These are phyloP conservation scores for Dothiorella sarmentorum DNA, from an alignment of 2,329 filamentous ascomycete genomes.

Conservation along the genomic window DNA sequence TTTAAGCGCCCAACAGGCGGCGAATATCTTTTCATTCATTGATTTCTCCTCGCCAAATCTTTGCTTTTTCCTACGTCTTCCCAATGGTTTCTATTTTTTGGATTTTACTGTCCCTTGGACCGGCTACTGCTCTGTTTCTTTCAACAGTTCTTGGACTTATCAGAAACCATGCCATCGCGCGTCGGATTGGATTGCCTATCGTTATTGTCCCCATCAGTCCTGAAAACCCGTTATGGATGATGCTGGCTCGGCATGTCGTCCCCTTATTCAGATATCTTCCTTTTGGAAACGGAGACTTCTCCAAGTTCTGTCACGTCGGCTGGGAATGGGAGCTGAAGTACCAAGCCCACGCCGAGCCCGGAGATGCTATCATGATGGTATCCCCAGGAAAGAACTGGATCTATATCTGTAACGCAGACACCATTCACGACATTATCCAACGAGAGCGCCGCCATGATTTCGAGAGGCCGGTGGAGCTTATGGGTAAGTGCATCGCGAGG, in stretches of 20 bases:
- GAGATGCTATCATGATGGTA: conserved; percentile 28
- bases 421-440: conserved; percentile 21
- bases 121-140: neutral
- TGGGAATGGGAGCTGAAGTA: conserved; percentile 26
- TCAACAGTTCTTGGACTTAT: neutral
- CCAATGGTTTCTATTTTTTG: neutral
- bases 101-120: neutral
- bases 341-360: conserved; percentile 20
- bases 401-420: conserved; percentile 23
- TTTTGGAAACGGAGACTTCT: conserved; percentile 22
- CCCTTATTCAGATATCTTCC: conserved; percentile 21
- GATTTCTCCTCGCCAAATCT: neutral
- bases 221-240: conserved; percentile 26
- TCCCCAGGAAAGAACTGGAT: conserved; percentile 26
- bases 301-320: conserved; percentile 26
- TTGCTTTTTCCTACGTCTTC: neutral
- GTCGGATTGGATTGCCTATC: neutral
- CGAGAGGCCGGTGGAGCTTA: conserved; percentile 24
- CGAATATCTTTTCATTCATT: neutral
- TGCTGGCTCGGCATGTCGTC: conserved; percentile 20
- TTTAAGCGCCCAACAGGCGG: neutral
- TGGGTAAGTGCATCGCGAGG: neutral
- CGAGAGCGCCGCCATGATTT: conserved; percentile 22
- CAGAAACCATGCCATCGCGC: conserved; percentile 11
- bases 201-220: conserved; percentile 24